Evolutionary conservation across 768 basidiomycete species (phyloP), one percentile per base, ranked within the genome.

Genomic region (Auriculariales sp.): DNA sequence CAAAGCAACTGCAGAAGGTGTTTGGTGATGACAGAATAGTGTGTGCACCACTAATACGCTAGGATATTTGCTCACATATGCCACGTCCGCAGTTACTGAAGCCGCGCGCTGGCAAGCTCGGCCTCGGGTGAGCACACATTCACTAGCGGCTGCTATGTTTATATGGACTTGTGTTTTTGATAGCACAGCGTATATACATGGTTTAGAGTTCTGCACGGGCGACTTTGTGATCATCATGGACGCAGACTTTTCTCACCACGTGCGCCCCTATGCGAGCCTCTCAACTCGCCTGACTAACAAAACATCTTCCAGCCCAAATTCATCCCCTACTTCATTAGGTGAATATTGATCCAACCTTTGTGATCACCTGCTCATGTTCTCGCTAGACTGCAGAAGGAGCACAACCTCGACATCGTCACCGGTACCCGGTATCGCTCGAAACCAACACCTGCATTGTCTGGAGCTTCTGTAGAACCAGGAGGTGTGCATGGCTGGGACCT

Each of bases 151-250:
- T 29, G n/a, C n/a, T n/a, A n/a, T n/a, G n/a, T n/a, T n/a, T n/a
- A n/a, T n/a, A n/a, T n/a, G n/a, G n/a, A n/a, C n/a, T n/a, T n/a
- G n/a, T n/a, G n/a, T n/a, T n/a, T n/a, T n/a, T n/a, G n/a, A n/a
- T 54, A 91, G 88, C 49, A 92, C 91, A 19, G 91, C 91, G 28
- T 94, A 94, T 61, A 85, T 93, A 31, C 85, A 94, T 60, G 91
- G 91, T 10, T 70, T 94, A 45, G 81, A 88, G 57, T 93, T 86
- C 64, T 84, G 83, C 56, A 81, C 81, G 0, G 91, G 91, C 7
- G 87, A 89, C 64, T 94, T 92, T 66, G 88, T 92, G 19, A 87
- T 93, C 60, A 93, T 94, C 62, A 94, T 94, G 91, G 91, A 94
- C 58, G 91, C 91, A 47, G 91, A 94, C 67, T 92, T 94, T 65